Base-by-base conservation (phyloP, 2,329 filamentous ascomycete genomes). In the Paramyrothecium sp. region DNA sequence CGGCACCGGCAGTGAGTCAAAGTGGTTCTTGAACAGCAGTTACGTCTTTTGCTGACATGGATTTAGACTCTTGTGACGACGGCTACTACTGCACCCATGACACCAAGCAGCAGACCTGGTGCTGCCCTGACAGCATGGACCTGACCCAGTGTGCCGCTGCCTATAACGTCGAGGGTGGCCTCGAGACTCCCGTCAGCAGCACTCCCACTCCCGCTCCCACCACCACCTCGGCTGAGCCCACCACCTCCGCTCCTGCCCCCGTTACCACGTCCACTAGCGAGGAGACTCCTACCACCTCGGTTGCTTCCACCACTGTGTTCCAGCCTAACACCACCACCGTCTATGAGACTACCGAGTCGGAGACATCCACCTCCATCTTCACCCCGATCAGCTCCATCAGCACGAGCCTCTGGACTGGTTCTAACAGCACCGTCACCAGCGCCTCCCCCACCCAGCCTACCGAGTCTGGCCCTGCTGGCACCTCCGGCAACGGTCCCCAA, bases 51-150 rank as follows among this genome's bases (percentile, higher is more conserved):
- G 41, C 19, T 46, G 19, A 46, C 41, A 7, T 46, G 41, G 41
- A 5, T 20, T 5, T 48, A 87, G 84, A 85, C 71, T 83, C 85
- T 33, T 89, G 86, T 69, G 79, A 84, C 33, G 69, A 73, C 17
- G 84, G 83, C 53, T 89, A 82, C 76, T 88, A 83, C 77, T 89
- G 86, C 75, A 79, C 83, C n/a, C 75, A 80, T 62, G 80, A 86
- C 67, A 69, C 71, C 54, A 65, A 70, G 49, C 70, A 73, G 55
- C 73, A 78, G 56, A 87, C 85, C 34, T 81, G 81, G 75, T 89
- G 86, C 77, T 89, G 86, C 72, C 83, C 84, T 47, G 72, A 86
- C 48, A 76, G 73, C 59, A 75, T 82, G 76, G 75, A 79, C 60
- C 75, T 86, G 52, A 71, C 71, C 23, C 71, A 80, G 50, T 89